Base-by-base conservation (phyloP, 2,329 filamentous ascomycete species). In the Penicillium rolfsii region DNA sequence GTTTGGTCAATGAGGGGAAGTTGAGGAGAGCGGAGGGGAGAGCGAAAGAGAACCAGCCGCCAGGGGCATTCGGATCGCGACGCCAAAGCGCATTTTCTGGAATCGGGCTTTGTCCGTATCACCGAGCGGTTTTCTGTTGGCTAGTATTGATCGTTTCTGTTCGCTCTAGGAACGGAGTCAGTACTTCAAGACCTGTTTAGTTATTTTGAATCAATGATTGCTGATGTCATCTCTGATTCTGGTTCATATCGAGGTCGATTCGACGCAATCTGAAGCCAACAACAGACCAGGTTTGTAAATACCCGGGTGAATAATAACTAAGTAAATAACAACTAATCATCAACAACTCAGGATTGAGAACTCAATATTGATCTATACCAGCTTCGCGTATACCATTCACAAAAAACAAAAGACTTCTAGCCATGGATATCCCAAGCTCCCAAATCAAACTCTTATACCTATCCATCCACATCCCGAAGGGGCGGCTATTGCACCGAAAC, bases 401-500 rank as follows among this genome's bases (percentile, higher is more conserved):
- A 30, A 22, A 22, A 22, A 22, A 22, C 19, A 22, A 22, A 22
- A 22, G 19, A 22, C 19, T 22, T 22, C 30, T 16, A 40, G 53
- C 19, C 4, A 64, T 66, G 53, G 60, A 68, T 45, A 60, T 55
- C 14, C 61, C 64, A 22, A 41, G 64, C 30, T 56, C 60, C 11
- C 43, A 62, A 43, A 67, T 74, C 43, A 70, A 67, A 53, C 71
- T 74, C 40, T 61, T 63, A 61, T 76, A 72, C 62, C 22, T 56
- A 64, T 62, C 59, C 38, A 74, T 81, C 52, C 69, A 73, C 57
- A 58, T 73, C 81, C 85, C 46, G 87, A 89, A 76, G 87, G 87
- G 87, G 87, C 55, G 87, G 87, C 49, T 89, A 87, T 76, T 90
- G 84, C 68, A 76, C 74, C 64, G 85, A 88, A 71, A 90, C 86